Conservation (phyloP, 208 protist species). For the Spongospora subterranea region DNA sequence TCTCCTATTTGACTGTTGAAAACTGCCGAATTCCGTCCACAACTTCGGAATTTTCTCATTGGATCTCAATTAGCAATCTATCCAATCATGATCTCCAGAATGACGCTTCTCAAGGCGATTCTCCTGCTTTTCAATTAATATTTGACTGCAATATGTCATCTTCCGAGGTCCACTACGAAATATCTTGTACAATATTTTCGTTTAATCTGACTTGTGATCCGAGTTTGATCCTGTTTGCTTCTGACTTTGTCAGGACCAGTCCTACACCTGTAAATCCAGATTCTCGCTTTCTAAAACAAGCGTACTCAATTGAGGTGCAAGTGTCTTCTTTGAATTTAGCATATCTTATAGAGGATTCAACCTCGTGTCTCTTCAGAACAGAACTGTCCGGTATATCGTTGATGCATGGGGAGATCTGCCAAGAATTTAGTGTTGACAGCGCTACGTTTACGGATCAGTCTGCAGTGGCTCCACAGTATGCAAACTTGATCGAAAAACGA, state of each 20-base stretch:
- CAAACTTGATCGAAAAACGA: slow-evolving; percentile 5
- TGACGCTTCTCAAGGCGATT: no score
- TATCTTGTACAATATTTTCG: no score
- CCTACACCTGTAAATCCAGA: no score
- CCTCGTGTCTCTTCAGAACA: not conserved
- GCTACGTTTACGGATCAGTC: not conserved
- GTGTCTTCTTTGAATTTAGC: not conserved
- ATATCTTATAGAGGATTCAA: not conserved
- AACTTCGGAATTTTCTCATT: not conserved
- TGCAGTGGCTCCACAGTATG: slow-evolving; percentile 18
- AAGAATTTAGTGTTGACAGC: not conserved
- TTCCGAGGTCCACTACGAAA: no score
- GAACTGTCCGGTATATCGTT: not conserved
- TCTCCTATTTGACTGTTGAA: not conserved
- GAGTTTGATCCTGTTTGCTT: no score
- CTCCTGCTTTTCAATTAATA: no score
- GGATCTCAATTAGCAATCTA: not conserved
- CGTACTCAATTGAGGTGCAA: not conserved
- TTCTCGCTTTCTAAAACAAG: not conserved
- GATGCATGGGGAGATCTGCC: not conserved
- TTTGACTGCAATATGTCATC: no score
- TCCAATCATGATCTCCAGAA: not conserved
- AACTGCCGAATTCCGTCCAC: not conserved
- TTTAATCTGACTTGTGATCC: no score
- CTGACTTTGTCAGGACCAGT: no score